These are phyloP conservation scores for Sordariomycetes sp. DNA, from an alignment of 2,329 filamentous ascomycete species.

Conservation along the genomic window DNA sequence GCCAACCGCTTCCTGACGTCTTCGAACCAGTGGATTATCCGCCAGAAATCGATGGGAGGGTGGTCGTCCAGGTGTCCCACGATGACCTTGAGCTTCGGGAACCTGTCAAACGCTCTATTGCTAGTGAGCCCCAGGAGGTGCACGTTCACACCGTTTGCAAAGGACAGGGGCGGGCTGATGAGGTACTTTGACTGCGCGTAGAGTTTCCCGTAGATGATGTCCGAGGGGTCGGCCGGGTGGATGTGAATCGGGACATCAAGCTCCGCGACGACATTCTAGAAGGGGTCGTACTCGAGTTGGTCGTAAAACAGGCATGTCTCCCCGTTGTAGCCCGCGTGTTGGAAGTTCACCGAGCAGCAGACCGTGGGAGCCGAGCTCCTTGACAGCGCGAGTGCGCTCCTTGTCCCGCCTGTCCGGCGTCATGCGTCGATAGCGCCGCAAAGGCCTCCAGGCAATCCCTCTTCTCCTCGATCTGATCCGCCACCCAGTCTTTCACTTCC, in stretches of 20 bases:
- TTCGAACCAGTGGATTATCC: neutral
- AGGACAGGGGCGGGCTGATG: too few relatives aligned
- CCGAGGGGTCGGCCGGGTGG: constrained; percentile 16
- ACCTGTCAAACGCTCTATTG: constrained; percentile 18
- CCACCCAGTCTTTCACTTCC: neutral
- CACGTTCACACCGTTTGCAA: constrained; percentile 1
- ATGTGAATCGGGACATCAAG: constrained; percentile 37
- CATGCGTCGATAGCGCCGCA: constrained; percentile 14
- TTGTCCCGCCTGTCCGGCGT: constrained; percentile 13
- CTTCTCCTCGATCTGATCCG: neutral
- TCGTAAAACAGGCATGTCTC: constrained; percentile 15
- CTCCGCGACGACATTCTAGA: constrained; percentile 20
- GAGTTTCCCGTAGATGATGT: neutral
- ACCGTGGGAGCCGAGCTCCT: neutral
- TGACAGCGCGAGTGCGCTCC: constrained; percentile 16
- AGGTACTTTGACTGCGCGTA: too few relatives aligned
- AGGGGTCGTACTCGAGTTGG: constrained; percentile 12
- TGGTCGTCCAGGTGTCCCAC: constrained; percentile 25
- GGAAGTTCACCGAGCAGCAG: constrained; percentile 4
- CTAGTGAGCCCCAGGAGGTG: constrained; percentile 21
- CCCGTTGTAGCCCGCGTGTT: constrained; percentile 8
- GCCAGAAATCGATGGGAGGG: neutral
- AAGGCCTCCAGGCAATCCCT: constrained; percentile 14
- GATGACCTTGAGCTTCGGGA: constrained; percentile 22
- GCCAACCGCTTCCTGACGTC: too few relatives aligned